phyloP scores from a whole-genome alignment of 2,329 filamentous ascomycete genomes.

The Ophiostoma ulmi region DNA sequence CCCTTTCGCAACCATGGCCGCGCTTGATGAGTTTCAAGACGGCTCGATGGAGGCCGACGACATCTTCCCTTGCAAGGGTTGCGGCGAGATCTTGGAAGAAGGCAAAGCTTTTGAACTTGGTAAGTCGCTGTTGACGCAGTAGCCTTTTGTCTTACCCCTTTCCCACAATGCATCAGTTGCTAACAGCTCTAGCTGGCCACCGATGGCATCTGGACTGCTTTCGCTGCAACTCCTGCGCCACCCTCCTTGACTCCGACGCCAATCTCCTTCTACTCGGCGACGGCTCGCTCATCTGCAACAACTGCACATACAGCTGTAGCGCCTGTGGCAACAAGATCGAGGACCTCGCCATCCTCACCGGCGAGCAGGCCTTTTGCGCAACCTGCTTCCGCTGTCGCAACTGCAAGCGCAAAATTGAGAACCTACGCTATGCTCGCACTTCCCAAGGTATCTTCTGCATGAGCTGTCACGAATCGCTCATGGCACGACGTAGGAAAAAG shows the following conservation, averaged over 20 bases:
- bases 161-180: background rate
- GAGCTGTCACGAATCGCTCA: constrained; percentile 94
- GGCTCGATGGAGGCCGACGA: constrained; percentile 72
- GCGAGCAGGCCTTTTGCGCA: constrained; percentile 95
- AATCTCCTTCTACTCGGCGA: constrained; percentile 96
- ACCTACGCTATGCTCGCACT: constrained; percentile 91
- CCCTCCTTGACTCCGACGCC: constrained; percentile 94
- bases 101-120: constrained; percentile 97
- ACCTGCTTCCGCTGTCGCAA: constrained; percentile 96
- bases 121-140: constrained; percentile 41
- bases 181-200: constrained; percentile 64
- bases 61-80: constrained; percentile 84
- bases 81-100: constrained; percentile 96
- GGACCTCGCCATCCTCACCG: constrained; percentile 92
- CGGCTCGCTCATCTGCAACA: constrained; percentile 97
- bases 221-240: constrained; percentile 91
- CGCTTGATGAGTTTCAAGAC: constrained; percentile 59
- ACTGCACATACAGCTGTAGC: constrained; percentile 98
- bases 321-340: constrained; percentile 97
- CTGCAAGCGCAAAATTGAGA: constrained; percentile 98
- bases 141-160: background rate
- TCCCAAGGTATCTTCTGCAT: constrained; percentile 99
- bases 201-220: constrained; percentile 99
- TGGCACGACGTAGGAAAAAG: constrained; percentile 86
- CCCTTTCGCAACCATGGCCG: constrained; percentile 38